A percentile compares a stretch with the other conserved stretches of the same genome.
Evolutionary conservation across 352 stramenopile genomes (phyloP).

Genomic region (Phytophthora pini): DNA sequence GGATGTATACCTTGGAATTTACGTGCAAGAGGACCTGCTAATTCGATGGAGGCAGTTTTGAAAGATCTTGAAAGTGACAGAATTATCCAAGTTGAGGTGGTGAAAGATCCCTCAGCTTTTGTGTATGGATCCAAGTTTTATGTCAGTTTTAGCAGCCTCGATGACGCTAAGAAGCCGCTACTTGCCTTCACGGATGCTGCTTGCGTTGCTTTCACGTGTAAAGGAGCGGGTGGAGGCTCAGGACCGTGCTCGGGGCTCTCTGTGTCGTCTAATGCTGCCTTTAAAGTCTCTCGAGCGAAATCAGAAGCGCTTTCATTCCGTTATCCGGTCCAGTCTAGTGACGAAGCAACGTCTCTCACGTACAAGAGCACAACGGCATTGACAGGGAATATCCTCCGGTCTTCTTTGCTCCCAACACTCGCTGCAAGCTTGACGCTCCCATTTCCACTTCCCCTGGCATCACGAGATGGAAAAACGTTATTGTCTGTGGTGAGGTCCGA

Average conservation of each 20-base stretch:
- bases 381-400: constrained; percentile 49
- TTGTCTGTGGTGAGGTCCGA: constrained; percentile 45
- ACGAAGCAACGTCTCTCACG: constrained; percentile 34
- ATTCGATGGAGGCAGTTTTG: constrained; percentile 49
- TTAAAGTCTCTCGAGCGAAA: constrained; percentile 36
- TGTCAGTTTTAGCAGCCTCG: constrained; percentile 47
- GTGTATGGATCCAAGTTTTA: constrained; percentile 51
- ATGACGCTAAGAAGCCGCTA: constrained; percentile 47
- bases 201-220: constrained; percentile 63
- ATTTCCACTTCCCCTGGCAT: constrained; percentile 18
- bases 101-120: constrained; percentile 51
- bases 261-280: constrained; percentile 59
- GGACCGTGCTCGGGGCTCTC: constrained; percentile 39
- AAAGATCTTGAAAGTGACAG: constrained; percentile 45
- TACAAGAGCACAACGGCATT: constrained; percentile 43
- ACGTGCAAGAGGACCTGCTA: constrained; percentile 34
- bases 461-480: constrained; percentile 9
- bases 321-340: constrained; percentile 55
- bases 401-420: constrained; percentile 43
- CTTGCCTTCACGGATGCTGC: constrained; percentile 22
- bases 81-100: constrained; percentile 48
- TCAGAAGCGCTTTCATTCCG: constrained; percentile 61
- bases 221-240: constrained; percentile 39
- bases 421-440: constrained; percentile 41
- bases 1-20: constrained; percentile 58